Conservation (phyloP, 2,329 filamentous ascomycete species). For the Colletotrichum theobromicola region DNA sequence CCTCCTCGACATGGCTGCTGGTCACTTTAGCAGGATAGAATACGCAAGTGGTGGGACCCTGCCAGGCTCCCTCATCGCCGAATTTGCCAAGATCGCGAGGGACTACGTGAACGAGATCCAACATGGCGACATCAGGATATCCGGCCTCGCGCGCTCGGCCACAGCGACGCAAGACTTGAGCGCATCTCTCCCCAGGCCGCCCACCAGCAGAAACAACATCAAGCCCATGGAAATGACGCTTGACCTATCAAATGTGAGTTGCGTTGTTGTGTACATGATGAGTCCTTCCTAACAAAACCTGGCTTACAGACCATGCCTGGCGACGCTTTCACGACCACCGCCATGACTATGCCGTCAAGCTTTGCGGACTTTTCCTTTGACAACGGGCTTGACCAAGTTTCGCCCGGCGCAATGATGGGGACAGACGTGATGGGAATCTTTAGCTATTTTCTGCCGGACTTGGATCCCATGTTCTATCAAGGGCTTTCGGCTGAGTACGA, state of each 20-base stretch:
- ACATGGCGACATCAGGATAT: neutral
- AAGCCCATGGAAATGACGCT: neutral
- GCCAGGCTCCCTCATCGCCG: slow-evolving; percentile 38
- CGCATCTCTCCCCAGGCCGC: neutral
- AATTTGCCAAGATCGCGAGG: slow-evolving; percentile 46
- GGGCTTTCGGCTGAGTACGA: neutral
- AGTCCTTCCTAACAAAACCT: neutral
- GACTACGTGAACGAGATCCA: slow-evolving; percentile 38
- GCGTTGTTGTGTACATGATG: accelerated
- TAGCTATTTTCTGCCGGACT: slow-evolving; percentile 26
- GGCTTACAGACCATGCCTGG: neutral
- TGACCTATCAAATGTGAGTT: neutral
- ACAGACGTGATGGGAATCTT: slow-evolving; percentile 31
- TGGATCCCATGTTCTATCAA: slow-evolving; percentile 26
- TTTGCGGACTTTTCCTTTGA: slow-evolving; percentile 22
- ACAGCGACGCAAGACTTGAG: neutral
- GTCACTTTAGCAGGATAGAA: slow-evolving; percentile 48
- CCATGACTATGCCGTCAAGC: neutral
- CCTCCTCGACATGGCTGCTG: slow-evolving; percentile 44
- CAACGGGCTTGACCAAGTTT: neutral
- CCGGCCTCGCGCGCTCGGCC: neutral
- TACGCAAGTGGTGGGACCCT: slow-evolving; percentile 40
- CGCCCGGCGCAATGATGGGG: slow-evolving; percentile 13
- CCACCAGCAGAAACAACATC: neutral
- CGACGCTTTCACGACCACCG: neutral